Evolutionary conservation across 352 stramenopile species (phyloP).

Genomic region (Phytophthora chlamydospora): DNA sequence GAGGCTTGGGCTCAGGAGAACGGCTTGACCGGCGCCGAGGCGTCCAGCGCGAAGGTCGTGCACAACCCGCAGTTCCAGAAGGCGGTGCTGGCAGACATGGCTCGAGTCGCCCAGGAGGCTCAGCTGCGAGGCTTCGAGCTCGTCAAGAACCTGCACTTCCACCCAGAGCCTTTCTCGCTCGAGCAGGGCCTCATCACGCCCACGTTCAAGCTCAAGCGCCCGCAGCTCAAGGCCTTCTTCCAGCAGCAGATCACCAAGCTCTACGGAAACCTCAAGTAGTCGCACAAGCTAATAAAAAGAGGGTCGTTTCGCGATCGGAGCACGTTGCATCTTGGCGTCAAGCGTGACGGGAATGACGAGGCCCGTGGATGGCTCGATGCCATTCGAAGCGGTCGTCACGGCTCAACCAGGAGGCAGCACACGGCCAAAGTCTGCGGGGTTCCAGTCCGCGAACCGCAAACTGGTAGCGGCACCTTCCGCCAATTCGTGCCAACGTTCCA

Average conservation of each 20-base stretch:
- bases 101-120: slow-evolving; percentile 49
- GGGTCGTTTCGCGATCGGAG: slow-evolving; percentile 12
- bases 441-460: slow-evolving; percentile 36
- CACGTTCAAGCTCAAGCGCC: slow-evolving; percentile 96
- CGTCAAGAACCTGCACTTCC: slow-evolving; percentile 86
- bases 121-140: slow-evolving; percentile 93
- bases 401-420: slow-evolving; percentile 13
- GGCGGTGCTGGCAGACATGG: slow-evolving; percentile 76
- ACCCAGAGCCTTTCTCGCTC: slow-evolving; percentile 83
- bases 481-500: slow-evolving; percentile 3
- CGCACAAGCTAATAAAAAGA: slow-evolving; percentile 13
- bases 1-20: slow-evolving; percentile 40
- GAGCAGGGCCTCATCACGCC: slow-evolving; percentile 93
- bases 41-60: slow-evolving; percentile 39
- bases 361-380: slow-evolving; percentile 18
- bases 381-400: slow-evolving; percentile 4
- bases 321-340: background rate
- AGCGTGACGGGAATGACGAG: slow-evolving; percentile 12
- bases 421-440: slow-evolving; percentile 36
- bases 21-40: slow-evolving; percentile 31
- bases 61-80: slow-evolving; percentile 51
- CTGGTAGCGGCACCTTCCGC: slow-evolving; percentile 11
- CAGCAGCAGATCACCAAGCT: slow-evolving; percentile 53
- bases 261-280: slow-evolving; percentile 45
- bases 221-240: slow-evolving; percentile 60